phyloP scores from a whole-genome alignment of 1,284 basidiomycete genomes.

The Psilocybe mexicana region DNA sequence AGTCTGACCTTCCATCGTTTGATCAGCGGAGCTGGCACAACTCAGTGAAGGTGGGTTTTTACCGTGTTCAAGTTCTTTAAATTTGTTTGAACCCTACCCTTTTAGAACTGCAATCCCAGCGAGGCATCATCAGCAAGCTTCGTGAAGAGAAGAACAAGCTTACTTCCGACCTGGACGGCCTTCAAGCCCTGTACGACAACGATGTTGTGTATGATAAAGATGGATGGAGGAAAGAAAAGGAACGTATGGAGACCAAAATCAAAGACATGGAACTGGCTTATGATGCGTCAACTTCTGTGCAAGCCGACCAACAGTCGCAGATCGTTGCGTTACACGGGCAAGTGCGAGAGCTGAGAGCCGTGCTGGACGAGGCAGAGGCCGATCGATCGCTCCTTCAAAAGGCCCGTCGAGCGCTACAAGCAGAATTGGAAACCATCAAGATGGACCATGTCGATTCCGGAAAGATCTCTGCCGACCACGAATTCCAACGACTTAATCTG shows the following conservation, averaged over 20 bases:
- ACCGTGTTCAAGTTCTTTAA: conserved; percentile 34
- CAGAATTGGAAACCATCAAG: conserved; percentile 79
- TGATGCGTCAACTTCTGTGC: conserved; percentile 70
- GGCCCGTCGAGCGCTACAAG: conserved; percentile 78
- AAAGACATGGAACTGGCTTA: conserved; percentile 75
- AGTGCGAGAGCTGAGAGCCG: conserved; percentile 77
- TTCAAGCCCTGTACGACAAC: conserved; percentile 75
- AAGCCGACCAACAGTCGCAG: conserved; percentile 80
- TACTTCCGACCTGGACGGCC: conserved; percentile 75
- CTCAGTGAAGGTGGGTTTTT: conserved; percentile 61
- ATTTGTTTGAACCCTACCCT: conserved; percentile 10
- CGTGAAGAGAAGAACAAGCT: conserved; percentile 81
- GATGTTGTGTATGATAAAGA: conserved; percentile 70
- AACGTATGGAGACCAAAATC: conserved; percentile 82
- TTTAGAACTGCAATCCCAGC: conserved; percentile 72
- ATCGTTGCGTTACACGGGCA: conserved; percentile 83
- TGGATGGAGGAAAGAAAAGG: conserved; percentile 86
- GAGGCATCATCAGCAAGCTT: conserved; percentile 70
- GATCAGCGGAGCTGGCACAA: conserved; percentile 68
- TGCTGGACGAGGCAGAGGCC: conserved; percentile 82
- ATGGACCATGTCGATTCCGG: conserved; percentile 70
- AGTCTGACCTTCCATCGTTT: background rate
- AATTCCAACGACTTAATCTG: conserved; percentile 71
- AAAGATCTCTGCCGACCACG: conserved; percentile 72
- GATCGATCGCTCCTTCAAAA: conserved; percentile 80